Percentiles rank a stretch among this genome's conserved stretches.
Evolutionary conservation across 257 asterid species (phyloP).

Genomic region (Coffea canephora): DNA sequence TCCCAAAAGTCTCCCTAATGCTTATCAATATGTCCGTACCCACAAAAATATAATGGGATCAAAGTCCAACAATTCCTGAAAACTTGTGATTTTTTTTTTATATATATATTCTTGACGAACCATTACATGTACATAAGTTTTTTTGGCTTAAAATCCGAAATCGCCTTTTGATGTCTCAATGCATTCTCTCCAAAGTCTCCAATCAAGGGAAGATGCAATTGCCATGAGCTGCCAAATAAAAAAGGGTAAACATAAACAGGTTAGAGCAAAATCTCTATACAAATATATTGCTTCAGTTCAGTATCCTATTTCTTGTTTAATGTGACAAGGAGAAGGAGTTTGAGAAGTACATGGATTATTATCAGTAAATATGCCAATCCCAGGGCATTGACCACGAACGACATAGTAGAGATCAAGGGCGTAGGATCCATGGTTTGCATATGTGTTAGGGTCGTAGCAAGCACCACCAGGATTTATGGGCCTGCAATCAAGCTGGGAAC

Average conservation of each 20-base stretch:
- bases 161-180: not conserved
- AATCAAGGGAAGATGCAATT: not conserved
- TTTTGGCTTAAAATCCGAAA: not conserved
- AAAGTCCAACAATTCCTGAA: not conserved
- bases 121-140: not conserved
- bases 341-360: conserved; percentile 21
- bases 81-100: not conserved
- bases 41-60: not conserved
- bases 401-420: conserved; percentile 16
- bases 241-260: not conserved
- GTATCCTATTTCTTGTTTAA: no score
- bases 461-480: conserved; percentile 9
- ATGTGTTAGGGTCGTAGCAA: conserved; percentile 9
- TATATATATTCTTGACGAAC: no score
- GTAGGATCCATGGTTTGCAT: conserved; percentile 19
- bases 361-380: not conserved
- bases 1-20: no score
- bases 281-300: not conserved
- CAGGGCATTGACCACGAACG: not conserved
- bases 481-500: conserved; percentile 14
- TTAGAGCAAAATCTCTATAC: not conserved
- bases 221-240: conserved; percentile 7
- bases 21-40: no score
- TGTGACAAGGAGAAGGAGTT: not conserved
- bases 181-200: not conserved